Conservation (phyloP, 2,329 filamentous ascomycete genomes). For the Botrytis cinerea region DNA sequence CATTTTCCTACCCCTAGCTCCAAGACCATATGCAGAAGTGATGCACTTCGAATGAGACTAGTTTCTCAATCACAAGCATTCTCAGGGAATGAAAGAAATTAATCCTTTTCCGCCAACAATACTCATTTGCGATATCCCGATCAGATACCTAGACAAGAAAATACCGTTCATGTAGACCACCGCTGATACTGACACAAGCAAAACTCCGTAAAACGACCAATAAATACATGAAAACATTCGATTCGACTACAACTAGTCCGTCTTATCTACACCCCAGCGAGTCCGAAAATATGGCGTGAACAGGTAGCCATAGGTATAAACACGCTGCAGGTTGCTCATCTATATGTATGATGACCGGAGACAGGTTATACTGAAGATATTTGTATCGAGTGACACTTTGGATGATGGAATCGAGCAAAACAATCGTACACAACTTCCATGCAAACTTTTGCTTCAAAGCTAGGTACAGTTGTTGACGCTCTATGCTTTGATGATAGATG, state of each 20-base stretch:
- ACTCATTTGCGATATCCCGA: not conserved
- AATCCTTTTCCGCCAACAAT: not conserved
- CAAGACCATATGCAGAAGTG: not conserved
- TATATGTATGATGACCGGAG: not conserved
- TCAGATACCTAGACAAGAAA: not conserved
- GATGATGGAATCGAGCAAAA: not conserved
- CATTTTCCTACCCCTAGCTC: too few relatives aligned
- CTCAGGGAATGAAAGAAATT: not conserved
- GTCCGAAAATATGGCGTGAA: not conserved
- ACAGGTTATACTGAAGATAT: not conserved
- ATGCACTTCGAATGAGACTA: not conserved
- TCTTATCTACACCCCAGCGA: not conserved
- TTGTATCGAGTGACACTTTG: not conserved
- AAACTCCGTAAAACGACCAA: not conserved
- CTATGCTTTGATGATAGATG: not conserved
- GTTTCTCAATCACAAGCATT: not conserved
- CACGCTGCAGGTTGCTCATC: not conserved
- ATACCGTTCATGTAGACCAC: not conserved
- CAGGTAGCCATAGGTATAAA: not conserved
- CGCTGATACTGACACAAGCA: not conserved
- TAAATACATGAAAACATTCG: not conserved
- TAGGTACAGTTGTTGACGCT: not conserved
- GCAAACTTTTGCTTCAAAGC: too few relatives aligned
- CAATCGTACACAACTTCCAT: not conserved
- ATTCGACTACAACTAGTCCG: not conserved